Evolutionary conservation across 371 early-diverging fungal genomes (phyloP).

Genomic region (Syncephalastrum racemosum): DNA sequence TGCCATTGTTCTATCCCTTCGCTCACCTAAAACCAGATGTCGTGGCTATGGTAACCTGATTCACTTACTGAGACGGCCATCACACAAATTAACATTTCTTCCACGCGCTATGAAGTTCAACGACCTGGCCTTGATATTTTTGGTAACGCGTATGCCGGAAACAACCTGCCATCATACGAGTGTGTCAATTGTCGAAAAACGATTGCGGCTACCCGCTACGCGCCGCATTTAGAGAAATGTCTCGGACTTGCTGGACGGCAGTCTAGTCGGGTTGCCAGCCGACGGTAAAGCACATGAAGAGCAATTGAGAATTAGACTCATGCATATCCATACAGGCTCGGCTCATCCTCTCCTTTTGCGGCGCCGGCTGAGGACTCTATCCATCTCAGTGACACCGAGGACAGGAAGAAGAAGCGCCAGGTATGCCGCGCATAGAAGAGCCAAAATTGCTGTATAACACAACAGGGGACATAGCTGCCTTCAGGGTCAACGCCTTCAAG

Average conservation of each 20-base stretch:
- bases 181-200: constrained; percentile 78
- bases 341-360: constrained; percentile 12
- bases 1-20: no score
- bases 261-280: constrained; percentile 62
- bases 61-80: no score
- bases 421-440: not conserved
- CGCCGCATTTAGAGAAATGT: constrained; percentile 89
- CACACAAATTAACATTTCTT: no score
- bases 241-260: constrained; percentile 78
- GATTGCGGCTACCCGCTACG: constrained; percentile 82
- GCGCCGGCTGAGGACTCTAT: not conserved
- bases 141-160: constrained; percentile 62
- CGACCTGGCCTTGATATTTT: constrained; percentile 10
- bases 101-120: no score
- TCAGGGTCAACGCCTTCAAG: constrained; percentile 4
- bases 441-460: not conserved
- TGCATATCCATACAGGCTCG: constrained; percentile 2
- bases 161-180: constrained; percentile 62
- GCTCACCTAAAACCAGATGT: no score
- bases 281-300: constrained; percentile 37
- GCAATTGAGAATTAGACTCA: not conserved
- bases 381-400: constrained; percentile 9
- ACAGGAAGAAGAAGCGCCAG: constrained; percentile 10
- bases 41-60: no score
- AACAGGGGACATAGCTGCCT: not conserved